These are phyloP conservation scores for Groenewaldozyma tartarivorans DNA, from an alignment of 805 yeast species.

Conservation along the genomic window DNA sequence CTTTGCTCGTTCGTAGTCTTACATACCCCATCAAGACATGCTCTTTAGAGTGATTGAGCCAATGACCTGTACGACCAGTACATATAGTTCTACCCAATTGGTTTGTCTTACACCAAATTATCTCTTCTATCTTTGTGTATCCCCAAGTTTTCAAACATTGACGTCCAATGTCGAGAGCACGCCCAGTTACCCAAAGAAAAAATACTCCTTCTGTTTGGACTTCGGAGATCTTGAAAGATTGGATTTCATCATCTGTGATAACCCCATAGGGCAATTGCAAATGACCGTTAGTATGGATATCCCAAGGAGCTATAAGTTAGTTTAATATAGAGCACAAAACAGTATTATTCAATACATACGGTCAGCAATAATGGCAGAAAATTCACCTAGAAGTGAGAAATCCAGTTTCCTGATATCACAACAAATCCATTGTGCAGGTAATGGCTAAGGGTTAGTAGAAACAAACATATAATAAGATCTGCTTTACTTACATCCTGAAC, in stretches of 20 bases:
- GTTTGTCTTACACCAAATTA: conserved; percentile 86
- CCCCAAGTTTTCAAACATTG: conserved; percentile 76
- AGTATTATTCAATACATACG: conserved; percentile 26
- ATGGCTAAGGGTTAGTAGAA: background rate
- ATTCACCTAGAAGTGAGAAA: conserved; percentile 65
- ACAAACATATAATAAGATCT: background rate
- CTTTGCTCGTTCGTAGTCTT: background rate
- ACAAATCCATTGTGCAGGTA: conserved; percentile 76
- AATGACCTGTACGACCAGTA: conserved; percentile 94
- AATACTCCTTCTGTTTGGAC: conserved; percentile 80
- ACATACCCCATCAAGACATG: conserved; percentile 66
- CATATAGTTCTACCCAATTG: conserved; percentile 82
- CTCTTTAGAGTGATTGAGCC: conserved; percentile 93
- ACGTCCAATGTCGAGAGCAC: conserved; percentile 84
- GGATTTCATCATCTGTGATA: conserved; percentile 38
- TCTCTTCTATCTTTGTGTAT: conserved; percentile 63
- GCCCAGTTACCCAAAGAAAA: conserved; percentile 89
- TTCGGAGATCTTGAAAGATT: conserved; percentile 52
- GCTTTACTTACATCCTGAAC: background rate
- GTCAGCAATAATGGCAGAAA: conserved; percentile 71
- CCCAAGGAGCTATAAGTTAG: conserved; percentile 61
- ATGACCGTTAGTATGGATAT: conserved; percentile 68
- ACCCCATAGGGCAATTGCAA: conserved; percentile 14
- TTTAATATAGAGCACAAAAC: background rate
- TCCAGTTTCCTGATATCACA: conserved; percentile 76